Evolutionary conservation across 257 asterid species (phyloP).

Genomic region (Salvia miltiorrhiza): DNA sequence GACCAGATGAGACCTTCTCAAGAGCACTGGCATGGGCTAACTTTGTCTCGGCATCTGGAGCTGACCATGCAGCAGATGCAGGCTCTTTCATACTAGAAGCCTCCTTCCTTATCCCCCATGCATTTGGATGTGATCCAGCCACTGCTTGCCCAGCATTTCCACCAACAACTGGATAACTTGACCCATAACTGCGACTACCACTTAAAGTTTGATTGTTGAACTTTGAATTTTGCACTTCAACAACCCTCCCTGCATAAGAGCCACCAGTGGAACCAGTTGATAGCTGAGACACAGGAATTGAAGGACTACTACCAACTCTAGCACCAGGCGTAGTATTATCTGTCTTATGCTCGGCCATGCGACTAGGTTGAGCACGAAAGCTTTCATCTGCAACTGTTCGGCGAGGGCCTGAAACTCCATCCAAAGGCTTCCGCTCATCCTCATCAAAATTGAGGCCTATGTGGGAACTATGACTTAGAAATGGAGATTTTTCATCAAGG

Average conservation of each 20-base stretch:
- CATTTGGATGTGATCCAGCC: conserved; percentile 63
- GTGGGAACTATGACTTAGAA: conserved; percentile 42
- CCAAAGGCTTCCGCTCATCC: conserved; percentile 94
- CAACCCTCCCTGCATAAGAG: conserved; percentile 50
- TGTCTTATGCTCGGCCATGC: conserved; percentile 39
- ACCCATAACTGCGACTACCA: conserved; percentile 39
- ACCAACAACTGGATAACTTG: conserved; percentile 42
- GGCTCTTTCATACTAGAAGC: conserved; percentile 46
- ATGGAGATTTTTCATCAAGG: conserved; percentile 68
- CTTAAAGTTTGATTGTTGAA: conserved; percentile 34
- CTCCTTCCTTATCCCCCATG: conserved; percentile 85
- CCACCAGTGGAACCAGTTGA: conserved; percentile 40
- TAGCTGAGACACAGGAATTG: conserved; percentile 45
- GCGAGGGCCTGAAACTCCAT: conserved; percentile 76
- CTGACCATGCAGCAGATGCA: conserved; percentile 60
- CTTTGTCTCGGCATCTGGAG: conserved; percentile 68
- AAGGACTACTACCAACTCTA: conserved; percentile 40
- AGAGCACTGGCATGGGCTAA: conserved; percentile 94
- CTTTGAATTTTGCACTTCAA: conserved; percentile 47
- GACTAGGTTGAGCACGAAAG: conserved; percentile 41
- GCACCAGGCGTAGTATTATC: conserved; percentile 38
- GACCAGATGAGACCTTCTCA: conserved; percentile 85
- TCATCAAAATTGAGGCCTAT: conserved; percentile 89
- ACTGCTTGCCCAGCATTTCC: conserved; percentile 43
- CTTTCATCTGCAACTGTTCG: conserved; percentile 68